These are phyloP conservation scores for Penicillium atrosanguineum DNA, from an alignment of 495 filamentous ascomycete genomes.

Conservation along the genomic window DNA sequence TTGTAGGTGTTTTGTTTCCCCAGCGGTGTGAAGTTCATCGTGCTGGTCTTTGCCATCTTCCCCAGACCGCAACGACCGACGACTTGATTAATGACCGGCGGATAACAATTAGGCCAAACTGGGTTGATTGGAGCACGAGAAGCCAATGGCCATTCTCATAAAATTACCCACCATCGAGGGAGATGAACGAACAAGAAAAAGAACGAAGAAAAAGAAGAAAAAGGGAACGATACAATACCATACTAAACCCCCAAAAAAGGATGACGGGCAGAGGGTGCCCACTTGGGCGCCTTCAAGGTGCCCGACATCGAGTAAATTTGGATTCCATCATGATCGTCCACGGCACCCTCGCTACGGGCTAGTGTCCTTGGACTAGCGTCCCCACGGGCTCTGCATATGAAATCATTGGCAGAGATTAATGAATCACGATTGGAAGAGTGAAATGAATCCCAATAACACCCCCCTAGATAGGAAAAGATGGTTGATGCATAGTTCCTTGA, in stretches of 20 bases:
- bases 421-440: background rate
- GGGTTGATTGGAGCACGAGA: background rate
- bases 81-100: background rate
- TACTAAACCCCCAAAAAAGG: background rate
- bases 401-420: conserved; percentile 1
- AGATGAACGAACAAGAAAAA: background rate
- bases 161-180: background rate
- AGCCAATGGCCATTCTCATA: background rate
- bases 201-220: background rate
- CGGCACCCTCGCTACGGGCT: conserved; percentile 10
- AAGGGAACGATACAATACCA: too few relatives aligned
- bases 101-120: conserved; percentile 2
- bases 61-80: conserved; percentile 17
- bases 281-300: conserved; percentile 1
- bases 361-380: conserved; percentile 2
- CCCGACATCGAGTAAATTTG: conserved; percentile 3
- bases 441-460: background rate
- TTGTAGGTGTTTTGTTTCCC: background rate
- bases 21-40: conserved; percentile 2
- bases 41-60: background rate
- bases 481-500: background rate
- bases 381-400: conserved; percentile 9
- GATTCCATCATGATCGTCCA: conserved; percentile 19
- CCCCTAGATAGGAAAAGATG: background rate
- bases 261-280: background rate